Percentiles rank a stretch among this genome's conserved stretches.
These are phyloP conservation scores for Lanzia echinophila DNA, from an alignment of 2,329 filamentous ascomycete genomes.

Conservation along the genomic window DNA sequence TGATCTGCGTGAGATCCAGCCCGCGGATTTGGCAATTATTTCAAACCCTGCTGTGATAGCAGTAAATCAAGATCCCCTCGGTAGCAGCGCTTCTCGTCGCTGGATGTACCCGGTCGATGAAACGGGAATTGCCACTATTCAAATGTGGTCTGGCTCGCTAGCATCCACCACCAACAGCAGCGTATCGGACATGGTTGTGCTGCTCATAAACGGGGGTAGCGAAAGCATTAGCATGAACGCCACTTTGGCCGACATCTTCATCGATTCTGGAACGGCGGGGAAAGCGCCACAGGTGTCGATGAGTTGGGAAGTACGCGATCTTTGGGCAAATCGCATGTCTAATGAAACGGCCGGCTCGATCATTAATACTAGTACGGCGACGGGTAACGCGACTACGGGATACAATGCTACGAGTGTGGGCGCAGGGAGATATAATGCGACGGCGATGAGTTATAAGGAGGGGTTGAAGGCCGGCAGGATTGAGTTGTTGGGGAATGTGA, in stretches of 20 bases:
- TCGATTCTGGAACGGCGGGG: slow-evolving; percentile 38
- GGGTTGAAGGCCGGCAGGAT: slow-evolving; percentile 38
- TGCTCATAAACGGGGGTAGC: slow-evolving; percentile 44
- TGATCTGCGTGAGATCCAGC: slow-evolving; percentile 27
- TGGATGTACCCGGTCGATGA: slow-evolving; percentile 40
- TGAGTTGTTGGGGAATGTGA: slow-evolving; percentile 42
- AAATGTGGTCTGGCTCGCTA: slow-evolving; percentile 43
- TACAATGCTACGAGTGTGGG: slow-evolving; percentile 28
- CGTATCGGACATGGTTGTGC: slow-evolving; percentile 37
- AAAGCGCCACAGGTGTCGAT: slow-evolving; percentile 36
- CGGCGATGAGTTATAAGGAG: slow-evolving; percentile 41
- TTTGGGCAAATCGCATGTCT: slow-evolving; percentile 50
- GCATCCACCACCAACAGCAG: slow-evolving; percentile 34
- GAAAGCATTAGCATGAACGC: slow-evolving; percentile 40
- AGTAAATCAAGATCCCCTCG: slow-evolving; percentile 36
- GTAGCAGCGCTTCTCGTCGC: slow-evolving; percentile 36
- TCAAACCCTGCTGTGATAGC: slow-evolving; percentile 38
- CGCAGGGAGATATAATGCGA: slow-evolving; percentile 40
- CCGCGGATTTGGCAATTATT: slow-evolving; percentile 34
- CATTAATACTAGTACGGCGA: slow-evolving; percentile 35
- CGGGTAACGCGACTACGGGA: slow-evolving; percentile 28
- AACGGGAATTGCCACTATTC: slow-evolving; percentile 40
- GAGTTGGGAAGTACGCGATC: slow-evolving; percentile 47
- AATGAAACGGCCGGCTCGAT: slow-evolving; percentile 38
- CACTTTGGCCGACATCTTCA: slow-evolving; percentile 46